These are phyloP conservation scores for Colletotrichum gloeosporioides DNA, from an alignment of 2,329 filamentous ascomycete genomes.

Conservation along the genomic window DNA sequence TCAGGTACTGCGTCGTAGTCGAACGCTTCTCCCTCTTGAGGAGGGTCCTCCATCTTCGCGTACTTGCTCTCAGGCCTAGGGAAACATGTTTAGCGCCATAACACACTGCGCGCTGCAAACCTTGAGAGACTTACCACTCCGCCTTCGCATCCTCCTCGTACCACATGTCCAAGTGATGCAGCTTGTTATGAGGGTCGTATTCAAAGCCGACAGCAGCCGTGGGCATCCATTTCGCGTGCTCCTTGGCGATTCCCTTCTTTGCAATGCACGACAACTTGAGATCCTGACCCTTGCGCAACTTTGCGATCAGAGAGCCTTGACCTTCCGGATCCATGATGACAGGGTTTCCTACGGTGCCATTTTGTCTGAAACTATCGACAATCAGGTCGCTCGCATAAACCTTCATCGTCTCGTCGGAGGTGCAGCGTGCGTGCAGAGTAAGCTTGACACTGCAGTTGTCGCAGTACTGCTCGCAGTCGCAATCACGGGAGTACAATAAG, in stretches of 20 bases:
- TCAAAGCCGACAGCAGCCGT: slow-evolving; percentile 94
- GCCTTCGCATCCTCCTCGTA: slow-evolving; percentile 83
- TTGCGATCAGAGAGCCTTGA: slow-evolving; percentile 85
- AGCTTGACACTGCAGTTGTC: slow-evolving; percentile 89
- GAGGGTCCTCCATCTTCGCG: slow-evolving; percentile 78
- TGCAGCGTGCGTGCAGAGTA: slow-evolving; percentile 84
- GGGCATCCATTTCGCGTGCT: slow-evolving; percentile 98
- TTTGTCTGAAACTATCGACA: slow-evolving; percentile 71
- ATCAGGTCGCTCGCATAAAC: slow-evolving; percentile 92
- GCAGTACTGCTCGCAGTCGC: slow-evolving; percentile 95
- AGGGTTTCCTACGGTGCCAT: slow-evolving; percentile 78
- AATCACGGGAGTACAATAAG: slow-evolving; percentile 89
- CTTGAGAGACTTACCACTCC: slow-evolving; percentile 75
- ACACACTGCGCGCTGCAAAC: neutral
- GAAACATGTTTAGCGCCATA: slow-evolving; percentile 29
- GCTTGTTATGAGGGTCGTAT: slow-evolving; percentile 97
- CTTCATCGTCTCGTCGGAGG: slow-evolving; percentile 85
- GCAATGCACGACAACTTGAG: slow-evolving; percentile 90
- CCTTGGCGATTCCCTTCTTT: slow-evolving; percentile 98
- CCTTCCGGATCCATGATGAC: slow-evolving; percentile 84
- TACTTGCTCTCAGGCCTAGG: slow-evolving; percentile 82
- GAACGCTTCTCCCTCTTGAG: slow-evolving; percentile 84
- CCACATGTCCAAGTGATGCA: slow-evolving; percentile 92
- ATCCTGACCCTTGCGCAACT: slow-evolving; percentile 89
- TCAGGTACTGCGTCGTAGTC: slow-evolving; percentile 87